Evolutionary conservation across 2,329 filamentous ascomycete genomes (phyloP), one percentile per base, ranked within the genome.

Genomic region (Clonostachys chloroleuca): DNA sequence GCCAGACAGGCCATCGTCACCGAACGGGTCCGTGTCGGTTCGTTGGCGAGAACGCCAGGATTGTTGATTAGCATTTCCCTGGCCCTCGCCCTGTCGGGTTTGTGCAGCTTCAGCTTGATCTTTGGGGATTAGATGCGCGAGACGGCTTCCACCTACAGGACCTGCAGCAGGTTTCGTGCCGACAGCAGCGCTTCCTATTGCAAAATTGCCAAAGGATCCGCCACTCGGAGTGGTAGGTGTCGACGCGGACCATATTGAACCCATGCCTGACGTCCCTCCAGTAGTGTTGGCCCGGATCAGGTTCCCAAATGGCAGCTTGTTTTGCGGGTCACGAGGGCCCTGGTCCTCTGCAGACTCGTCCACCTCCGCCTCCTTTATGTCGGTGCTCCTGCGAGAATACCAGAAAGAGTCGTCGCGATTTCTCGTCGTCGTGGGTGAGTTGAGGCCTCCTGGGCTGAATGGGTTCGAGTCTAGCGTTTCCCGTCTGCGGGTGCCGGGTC

Each of bases 191-290:
- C 77, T 74, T 43, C 70, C 67, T 45, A 95, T 66, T n/a, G 87
- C 85, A 65, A 97, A 97, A 58, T 84, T 94, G 12, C 92, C 92
- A 67, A 99, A 99, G 18, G 85, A 85, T 34, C 92, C 91, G 7
- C 84, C 78, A 56, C 88, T 82, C 12, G 81, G 78, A 40, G 84
- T 78, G 44, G 74, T 75, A 47, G 81, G 80, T 18, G 81, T 76
- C 13, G 80, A 63, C 5, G 65, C 56, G 17, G 66, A 63, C 68
- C 68, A 71, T 9, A 68, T 76, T 13, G 63, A 58, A 18, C 69
- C 71, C 52, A 78, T 73, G 5, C 63, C 68, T 30, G 24, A 30
- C 2, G 69, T 57, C 33, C 64, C 68, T n/a, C 74, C 73, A 7
- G 70, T 67, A 33, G 79, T 81, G 53, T 78, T 83, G 56, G 70